A percentile compares a stretch with the other conserved stretches of the same genome.
Evolutionary conservation across 2,329 filamentous ascomycete genomes (phyloP).

Genomic region (Colletotrichum cereale): DNA sequence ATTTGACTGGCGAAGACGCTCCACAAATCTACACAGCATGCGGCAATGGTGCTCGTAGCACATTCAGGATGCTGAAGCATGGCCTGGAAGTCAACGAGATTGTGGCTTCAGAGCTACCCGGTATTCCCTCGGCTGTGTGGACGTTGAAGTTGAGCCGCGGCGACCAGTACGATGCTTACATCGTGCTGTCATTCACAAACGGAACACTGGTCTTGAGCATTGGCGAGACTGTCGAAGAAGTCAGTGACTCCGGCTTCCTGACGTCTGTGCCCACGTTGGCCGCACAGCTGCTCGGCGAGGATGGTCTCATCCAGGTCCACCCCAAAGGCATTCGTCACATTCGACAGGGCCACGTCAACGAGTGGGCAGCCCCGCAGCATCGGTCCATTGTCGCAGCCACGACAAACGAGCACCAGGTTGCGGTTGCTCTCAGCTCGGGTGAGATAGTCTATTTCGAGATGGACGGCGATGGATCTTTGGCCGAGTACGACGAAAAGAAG

Average conservation of each 20-base stretch:
- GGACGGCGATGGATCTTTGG: slow-evolving; percentile 89
- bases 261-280: slow-evolving; percentile 90
- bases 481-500: slow-evolving; percentile 94
- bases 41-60: slow-evolving; percentile 88
- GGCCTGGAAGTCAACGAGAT: slow-evolving; percentile 94
- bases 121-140: slow-evolving; percentile 93
- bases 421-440: slow-evolving; percentile 92
- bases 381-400: slow-evolving; percentile 94
- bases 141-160: slow-evolving; percentile 87
- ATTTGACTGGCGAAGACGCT: slow-evolving; percentile 90
- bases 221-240: slow-evolving; percentile 95
- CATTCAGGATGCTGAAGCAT: slow-evolving; percentile 92
- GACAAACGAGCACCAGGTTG: slow-evolving; percentile 93
- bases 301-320: slow-evolving; percentile 93
- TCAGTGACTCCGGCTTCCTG: slow-evolving; percentile 92
- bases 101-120: slow-evolving; percentile 91
- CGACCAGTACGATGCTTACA: slow-evolving; percentile 93
- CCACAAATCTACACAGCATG: slow-evolving; percentile 96
- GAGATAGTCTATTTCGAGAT: slow-evolving; percentile 99
- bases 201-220: slow-evolving; percentile 94
- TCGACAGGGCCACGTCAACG: slow-evolving; percentile 81
- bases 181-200: slow-evolving; percentile 93
- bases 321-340: slow-evolving; percentile 97
- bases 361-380: slow-evolving; percentile 95
- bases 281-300: slow-evolving; percentile 93